Evolutionary conservation across 2,329 filamentous ascomycete species (phyloP), one percentile per base, ranked within the genome.

Genomic region (Fonsecaea pedrosoi): DNA sequence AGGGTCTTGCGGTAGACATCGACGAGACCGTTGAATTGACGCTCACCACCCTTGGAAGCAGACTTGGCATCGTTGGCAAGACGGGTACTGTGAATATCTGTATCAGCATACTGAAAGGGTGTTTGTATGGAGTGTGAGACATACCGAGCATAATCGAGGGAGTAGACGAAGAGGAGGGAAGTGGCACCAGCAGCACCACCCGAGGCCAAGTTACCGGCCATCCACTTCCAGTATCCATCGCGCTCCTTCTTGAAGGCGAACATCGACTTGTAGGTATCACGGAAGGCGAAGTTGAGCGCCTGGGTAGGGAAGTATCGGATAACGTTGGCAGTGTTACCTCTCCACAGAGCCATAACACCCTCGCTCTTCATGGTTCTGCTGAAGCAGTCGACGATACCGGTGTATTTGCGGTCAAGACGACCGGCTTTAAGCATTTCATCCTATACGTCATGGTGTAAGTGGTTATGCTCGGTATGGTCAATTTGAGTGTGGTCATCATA

Each of bases 251-350:
- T 99, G 93, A 92, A 99, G 82, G 92, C 92, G 90, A 99, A 99
- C 94, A 99, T 96, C 81, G 91, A 88, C 93, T 99, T 99, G 93
- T 97, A 99, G 90, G 96, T 97, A 85, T 99, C 95, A 85, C 95
- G 95, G 95, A 99, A 99, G 83, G 95, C 95, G 82, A 99, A 99
- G 94, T 99, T 99, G 83, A 99, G 88, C 79, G 95, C 95, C 90
- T 99, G 95, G 83, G 95, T 99, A 77, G 95, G 95, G 92, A 99
- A 99, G 89, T 99, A 99, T 91, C 95, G 95, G 89, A 99, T 97
- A 85, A 99, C 95, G 91, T 99, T 99, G 92, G 95, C 95, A 82
- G 95, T 99, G 92, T 99, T 99, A 86, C 95, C 95, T 90, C 95
- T 90, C 95, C 95, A 99, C 79, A 99, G 89, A 74, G 94, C 90